Evolutionary conservation across 108 stramenopile genomes (phyloP), one percentile per base, ranked within the genome.

Genomic region (Pseudonitzschia pungens): DNA sequence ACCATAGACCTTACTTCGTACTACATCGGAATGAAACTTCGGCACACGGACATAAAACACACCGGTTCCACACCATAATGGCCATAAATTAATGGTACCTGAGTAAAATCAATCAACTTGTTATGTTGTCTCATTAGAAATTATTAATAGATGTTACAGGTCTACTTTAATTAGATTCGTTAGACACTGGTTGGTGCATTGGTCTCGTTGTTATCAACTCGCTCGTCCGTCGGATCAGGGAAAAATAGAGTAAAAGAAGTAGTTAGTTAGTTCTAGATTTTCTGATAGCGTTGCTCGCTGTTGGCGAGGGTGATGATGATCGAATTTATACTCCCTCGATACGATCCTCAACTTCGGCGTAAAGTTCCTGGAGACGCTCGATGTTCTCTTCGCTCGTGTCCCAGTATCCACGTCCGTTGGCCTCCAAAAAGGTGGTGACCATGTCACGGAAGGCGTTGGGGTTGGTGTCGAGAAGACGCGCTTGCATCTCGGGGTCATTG

Each of bases 381-480:
- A 98, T 92, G 74, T 98, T 98, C 73, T 97, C 96, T 58, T 98
- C 92, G 48, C 87, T 84, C 21, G 94, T 95, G 40, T 95, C 94
- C 94, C 94, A 95, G 83, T 95, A 95, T 50, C 97, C 97, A 73
- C 96, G 89, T 55, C 96, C 97, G 81, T 97, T 97, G 45, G 97
- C 97, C 79, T 98, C 96, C 65, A 98, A 77, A 78, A 98, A 98
- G 31, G 97, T 98, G 29, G 96, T 96, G 21, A 98, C 91, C 93
- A 97, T 97, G 70, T 98, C 96, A 60, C 97, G 89, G 90, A 98
- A 97, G 2, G 97, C 96, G 71, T 96, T 97, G 60, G 96, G 96
- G 88, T 98, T 97, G 53, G 93, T 96, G 65, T 98, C 85, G 66
- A 97, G 88, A 52, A 98, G 84, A 31, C 96, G 87, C 71, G 94